phyloP scores from a whole-genome alignment of 176 grass and related monocot genomes.

The Avena eriantha region DNA sequence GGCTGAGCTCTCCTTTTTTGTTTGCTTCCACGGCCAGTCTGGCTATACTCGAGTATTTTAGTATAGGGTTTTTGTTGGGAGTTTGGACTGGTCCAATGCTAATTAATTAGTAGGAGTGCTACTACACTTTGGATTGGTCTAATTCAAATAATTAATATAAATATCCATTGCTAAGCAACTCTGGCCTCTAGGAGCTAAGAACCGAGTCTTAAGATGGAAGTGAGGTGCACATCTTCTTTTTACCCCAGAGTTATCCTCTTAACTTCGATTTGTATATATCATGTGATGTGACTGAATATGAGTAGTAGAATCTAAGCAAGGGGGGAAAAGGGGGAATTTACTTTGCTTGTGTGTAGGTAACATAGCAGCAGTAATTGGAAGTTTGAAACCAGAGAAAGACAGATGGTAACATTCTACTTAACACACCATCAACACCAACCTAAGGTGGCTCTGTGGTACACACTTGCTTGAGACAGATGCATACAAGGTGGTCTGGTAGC shows the following conservation, averaged over 20 bases:
- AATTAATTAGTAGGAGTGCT: not conserved
- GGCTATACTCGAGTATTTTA: not conserved
- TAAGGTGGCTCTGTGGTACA: not conserved
- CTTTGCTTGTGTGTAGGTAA: constrained; percentile 39
- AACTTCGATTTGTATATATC: not conserved
- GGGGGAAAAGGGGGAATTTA: not conserved
- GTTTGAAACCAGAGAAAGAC: not conserved
- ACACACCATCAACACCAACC: not conserved
- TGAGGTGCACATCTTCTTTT: not conserved
- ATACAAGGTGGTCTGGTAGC: not conserved
- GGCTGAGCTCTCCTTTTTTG: constrained; percentile 42
- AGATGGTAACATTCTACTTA: constrained; percentile 40
- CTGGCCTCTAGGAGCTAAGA: not conserved
- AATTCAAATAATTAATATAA: not conserved
- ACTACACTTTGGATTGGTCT: constrained; percentile 19
- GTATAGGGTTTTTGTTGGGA: not conserved
- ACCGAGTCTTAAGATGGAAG: not conserved
- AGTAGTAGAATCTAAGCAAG: constrained; percentile 34
- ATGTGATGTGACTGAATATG: not conserved
- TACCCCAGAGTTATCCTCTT: not conserved
- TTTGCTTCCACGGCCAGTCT: constrained; percentile 30
- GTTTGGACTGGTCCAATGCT: not conserved
- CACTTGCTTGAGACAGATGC: not conserved
- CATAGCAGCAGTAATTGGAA: constrained; percentile 20
- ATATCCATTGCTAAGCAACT: not conserved